Percentiles rank a stretch among this genome's conserved stretches.
phyloP scores from a whole-genome alignment of 1,139 yeast species.

The Saccharomyces hybrid region DNA sequence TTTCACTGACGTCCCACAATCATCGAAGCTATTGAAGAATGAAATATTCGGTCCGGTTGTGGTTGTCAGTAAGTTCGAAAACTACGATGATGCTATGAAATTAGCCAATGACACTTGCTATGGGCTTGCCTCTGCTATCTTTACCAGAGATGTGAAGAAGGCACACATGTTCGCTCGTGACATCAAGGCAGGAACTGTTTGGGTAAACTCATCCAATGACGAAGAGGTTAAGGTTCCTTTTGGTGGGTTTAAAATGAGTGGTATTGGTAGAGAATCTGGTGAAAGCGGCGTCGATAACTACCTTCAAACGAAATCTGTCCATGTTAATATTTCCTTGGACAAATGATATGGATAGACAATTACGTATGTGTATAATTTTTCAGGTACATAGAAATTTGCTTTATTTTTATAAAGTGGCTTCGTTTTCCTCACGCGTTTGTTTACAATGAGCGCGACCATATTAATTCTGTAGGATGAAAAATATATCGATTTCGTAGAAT shows the following conservation, averaged over 20 bases:
- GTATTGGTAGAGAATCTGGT: slow-evolving; percentile 84
- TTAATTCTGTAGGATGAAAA: too few species aligned
- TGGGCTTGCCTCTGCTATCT: slow-evolving; percentile 75
- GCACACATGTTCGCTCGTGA: slow-evolving; percentile 57
- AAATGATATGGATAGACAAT: neutral
- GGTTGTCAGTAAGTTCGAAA: slow-evolving; percentile 59
- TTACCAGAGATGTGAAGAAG: slow-evolving; percentile 54
- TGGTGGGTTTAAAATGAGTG: slow-evolving; percentile 77
- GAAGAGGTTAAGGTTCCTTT: slow-evolving; percentile 72
- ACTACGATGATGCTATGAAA: slow-evolving; percentile 62
- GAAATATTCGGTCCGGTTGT: slow-evolving; percentile 94
- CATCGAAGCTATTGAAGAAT: slow-evolving; percentile 53
- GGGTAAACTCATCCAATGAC: slow-evolving; percentile 80
- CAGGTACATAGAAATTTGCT: too few species aligned
- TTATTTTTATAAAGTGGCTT: too few species aligned
- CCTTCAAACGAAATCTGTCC: slow-evolving; percentile 74
- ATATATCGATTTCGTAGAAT: too few species aligned
- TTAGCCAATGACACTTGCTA: slow-evolving; percentile 68
- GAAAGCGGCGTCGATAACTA: slow-evolving; percentile 70
- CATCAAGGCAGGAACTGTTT: slow-evolving; percentile 74
- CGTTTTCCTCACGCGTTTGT: too few species aligned
- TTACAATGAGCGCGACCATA: too few species aligned
- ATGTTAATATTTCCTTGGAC: slow-evolving; percentile 39
- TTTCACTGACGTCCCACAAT: slow-evolving; percentile 52
- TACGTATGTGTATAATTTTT: neutral